A percentile compares a stretch with the other conserved stretches of the same genome.
Conservation (phyloP, 2,329 filamentous ascomycete species). For the Ophiobolus disseminans region DNA sequence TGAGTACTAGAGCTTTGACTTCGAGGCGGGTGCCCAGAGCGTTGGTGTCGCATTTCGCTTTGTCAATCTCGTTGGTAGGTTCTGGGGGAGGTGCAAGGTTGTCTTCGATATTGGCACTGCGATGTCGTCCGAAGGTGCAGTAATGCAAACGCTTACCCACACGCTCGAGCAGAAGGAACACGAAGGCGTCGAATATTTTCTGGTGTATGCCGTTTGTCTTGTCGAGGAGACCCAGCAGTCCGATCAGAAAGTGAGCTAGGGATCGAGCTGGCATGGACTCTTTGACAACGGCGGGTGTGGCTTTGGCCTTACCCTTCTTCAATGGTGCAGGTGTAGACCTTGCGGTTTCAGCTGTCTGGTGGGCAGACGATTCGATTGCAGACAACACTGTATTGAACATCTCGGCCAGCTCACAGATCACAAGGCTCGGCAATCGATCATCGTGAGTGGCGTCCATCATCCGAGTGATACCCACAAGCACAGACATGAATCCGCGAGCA, state of each 20-base stretch:
- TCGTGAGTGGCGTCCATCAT: constrained; percentile 22
- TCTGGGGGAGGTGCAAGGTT: constrained; percentile 31
- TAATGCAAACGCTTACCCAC: constrained; percentile 50
- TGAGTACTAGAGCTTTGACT: constrained; percentile 51
- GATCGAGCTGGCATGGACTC: constrained; percentile 34
- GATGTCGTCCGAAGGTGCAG: constrained; percentile 47
- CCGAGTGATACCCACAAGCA: constrained; percentile 39
- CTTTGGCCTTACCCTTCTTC: constrained; percentile 16
- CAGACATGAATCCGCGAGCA: constrained; percentile 40
- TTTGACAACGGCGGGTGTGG: constrained; percentile 11
- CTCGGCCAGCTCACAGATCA: constrained; percentile 43
- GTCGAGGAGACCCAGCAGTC: constrained; percentile 47
- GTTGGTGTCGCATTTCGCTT: constrained; percentile 27
- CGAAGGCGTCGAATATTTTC: constrained; percentile 54
- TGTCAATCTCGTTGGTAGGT: constrained; percentile 7
- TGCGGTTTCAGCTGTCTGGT: constrained; percentile 19
- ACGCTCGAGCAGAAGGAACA: constrained; percentile 50
- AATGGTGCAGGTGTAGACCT: neutral
- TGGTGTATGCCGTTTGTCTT: constrained; percentile 44
- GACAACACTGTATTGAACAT: constrained; percentile 49
- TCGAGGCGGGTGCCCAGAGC: constrained; percentile 39
- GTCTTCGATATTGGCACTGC: constrained; percentile 30
- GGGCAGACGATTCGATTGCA: constrained; percentile 37
- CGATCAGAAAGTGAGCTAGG: constrained; percentile 46
- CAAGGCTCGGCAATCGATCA: constrained; percentile 21